These are phyloP conservation scores for Cercospora sp. DNA, from an alignment of 2,329 filamentous ascomycete genomes.

Conservation along the genomic window DNA sequence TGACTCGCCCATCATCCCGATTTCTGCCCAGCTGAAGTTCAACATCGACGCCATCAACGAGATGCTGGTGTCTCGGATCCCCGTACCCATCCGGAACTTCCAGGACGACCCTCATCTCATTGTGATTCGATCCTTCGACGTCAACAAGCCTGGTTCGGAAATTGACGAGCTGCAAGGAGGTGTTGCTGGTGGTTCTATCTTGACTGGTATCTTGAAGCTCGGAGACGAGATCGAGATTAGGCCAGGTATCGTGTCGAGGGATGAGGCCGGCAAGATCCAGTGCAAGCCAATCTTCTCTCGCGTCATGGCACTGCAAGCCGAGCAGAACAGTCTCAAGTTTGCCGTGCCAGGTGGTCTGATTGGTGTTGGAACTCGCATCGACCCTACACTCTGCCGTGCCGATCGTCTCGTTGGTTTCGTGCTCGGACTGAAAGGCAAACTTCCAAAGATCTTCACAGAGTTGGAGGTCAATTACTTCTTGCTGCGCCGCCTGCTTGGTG, in stretches of 20 bases:
- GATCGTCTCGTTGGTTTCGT: conserved; percentile 99
- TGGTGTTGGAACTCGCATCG: conserved; percentile 95
- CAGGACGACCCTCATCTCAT: conserved; percentile 95
- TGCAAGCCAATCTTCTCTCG: conserved; percentile 97
- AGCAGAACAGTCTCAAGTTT: conserved; percentile 98
- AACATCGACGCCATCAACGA: conserved; percentile 99
- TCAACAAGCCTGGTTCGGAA: conserved; percentile 99
- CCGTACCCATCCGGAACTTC: conserved; percentile 88
- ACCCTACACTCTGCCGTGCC: conserved; percentile 96
- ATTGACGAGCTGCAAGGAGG: conserved; percentile 98
- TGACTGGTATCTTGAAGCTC: conserved; percentile 94
- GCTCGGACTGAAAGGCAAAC: conserved; percentile 85
- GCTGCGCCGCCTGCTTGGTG: conserved; percentile 87
- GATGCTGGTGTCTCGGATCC: conserved; percentile 91
- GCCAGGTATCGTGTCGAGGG: conserved; percentile 95
- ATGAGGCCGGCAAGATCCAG: conserved; percentile 88
- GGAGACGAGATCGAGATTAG: conserved; percentile 98
- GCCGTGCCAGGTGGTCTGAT: conserved; percentile 97
- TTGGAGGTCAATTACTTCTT: conserved; percentile 99
- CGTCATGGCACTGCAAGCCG: conserved; percentile 92
- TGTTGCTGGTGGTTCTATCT: conserved; percentile 94
- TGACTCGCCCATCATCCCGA: conserved; percentile 92
- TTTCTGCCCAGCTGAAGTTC: conserved; percentile 97
- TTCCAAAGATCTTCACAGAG: conserved; percentile 97
- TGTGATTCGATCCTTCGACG: conserved; percentile 97